These are phyloP conservation scores for Colletotrichum godetiae DNA, from an alignment of 2,329 filamentous ascomycete species.

Conservation along the genomic window DNA sequence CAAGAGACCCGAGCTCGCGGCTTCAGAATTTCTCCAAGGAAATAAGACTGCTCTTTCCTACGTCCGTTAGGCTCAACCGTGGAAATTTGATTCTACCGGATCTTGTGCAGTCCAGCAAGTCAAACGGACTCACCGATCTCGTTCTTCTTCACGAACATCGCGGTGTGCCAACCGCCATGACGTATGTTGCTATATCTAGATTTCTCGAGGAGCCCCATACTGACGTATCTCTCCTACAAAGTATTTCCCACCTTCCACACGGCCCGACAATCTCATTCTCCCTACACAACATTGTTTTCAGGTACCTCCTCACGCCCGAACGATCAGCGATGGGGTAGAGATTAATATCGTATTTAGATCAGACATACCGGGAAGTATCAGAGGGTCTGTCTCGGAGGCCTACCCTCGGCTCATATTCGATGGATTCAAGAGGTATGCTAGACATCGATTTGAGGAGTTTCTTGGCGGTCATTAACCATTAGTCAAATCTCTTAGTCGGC, in stretches of 20 bases:
- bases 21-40: slow-evolving; percentile 94
- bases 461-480: not conserved
- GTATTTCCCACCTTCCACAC: slow-evolving; percentile 78
- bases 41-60: slow-evolving; percentile 81
- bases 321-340: no score
- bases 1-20: slow-evolving; percentile 85
- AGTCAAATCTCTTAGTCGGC: slow-evolving; percentile 61
- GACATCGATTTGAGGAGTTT: not conserved
- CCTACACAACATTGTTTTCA: slow-evolving; percentile 90
- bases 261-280: slow-evolving; percentile 88
- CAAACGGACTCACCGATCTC: slow-evolving; percentile 84
- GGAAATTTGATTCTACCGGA: slow-evolving; percentile 91
- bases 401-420: slow-evolving; percentile 98
- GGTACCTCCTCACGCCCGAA: no score
- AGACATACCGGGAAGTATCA: slow-evolving; percentile 88
- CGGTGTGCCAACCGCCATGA: slow-evolving; percentile 90
- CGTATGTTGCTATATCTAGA: slow-evolving; percentile 79
- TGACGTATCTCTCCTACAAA: not conserved
- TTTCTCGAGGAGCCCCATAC: slow-evolving; percentile 74
- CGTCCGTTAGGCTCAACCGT: slow-evolving; percentile 87
- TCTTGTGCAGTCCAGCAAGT: slow-evolving; percentile 83
- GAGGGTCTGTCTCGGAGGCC: slow-evolving; percentile 89
- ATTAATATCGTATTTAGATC: slow-evolving; percentile 85
- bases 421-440: slow-evolving; percentile 70
- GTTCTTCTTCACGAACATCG: slow-evolving; percentile 92